A percentile compares a stretch with the other conserved stretches of the same genome.
These are phyloP conservation scores for Lachnellula willkommii DNA, from an alignment of 2,329 filamentous ascomycete genomes.

Conservation along the genomic window DNA sequence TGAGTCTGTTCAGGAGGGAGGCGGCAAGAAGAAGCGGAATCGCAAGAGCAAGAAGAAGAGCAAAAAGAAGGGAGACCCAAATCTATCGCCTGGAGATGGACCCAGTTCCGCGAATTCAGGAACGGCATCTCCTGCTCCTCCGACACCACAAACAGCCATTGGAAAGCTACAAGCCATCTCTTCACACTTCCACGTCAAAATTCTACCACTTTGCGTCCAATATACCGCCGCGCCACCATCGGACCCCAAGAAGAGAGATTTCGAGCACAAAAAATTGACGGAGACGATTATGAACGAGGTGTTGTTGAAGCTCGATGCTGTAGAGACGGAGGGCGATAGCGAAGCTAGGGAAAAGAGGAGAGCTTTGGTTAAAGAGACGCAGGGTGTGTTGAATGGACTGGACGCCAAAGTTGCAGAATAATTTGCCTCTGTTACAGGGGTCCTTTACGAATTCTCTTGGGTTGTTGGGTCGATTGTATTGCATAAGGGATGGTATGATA, in stretches of 20 bases:
- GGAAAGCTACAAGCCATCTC: conserved; percentile 65
- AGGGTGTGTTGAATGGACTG: conserved; percentile 59
- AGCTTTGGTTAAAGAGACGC: conserved; percentile 66
- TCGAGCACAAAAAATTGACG: conserved; percentile 69
- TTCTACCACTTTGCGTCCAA: conserved; percentile 59
- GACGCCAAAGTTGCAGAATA: conserved; percentile 39
- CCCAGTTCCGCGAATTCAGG: conserved; percentile 27
- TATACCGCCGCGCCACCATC: conserved; percentile 59
- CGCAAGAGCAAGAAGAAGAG: conserved; percentile 40
- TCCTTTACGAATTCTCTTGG: conserved; percentile 19
- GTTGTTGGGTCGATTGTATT: conserved; percentile 10
- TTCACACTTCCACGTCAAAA: conserved; percentile 56
- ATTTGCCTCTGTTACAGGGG: neutral
- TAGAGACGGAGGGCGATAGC: conserved; percentile 65
- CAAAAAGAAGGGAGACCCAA: conserved; percentile 28
- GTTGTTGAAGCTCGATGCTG: conserved; percentile 68
- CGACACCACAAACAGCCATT: conserved; percentile 40
- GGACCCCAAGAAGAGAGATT: conserved; percentile 61
- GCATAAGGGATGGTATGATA: conserved; percentile 11
- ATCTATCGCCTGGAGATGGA: conserved; percentile 34
- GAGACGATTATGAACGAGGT: conserved; percentile 74
- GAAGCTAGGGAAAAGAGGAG: conserved; percentile 62
- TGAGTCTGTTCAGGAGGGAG: conserved; percentile 31
- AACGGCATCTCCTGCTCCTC: conserved; percentile 30
- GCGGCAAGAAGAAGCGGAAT: conserved; percentile 22